Percentiles rank a stretch among this genome's conserved stretches.
Evolutionary conservation across 192 early-diverging fungal genomes (phyloP).

Genomic region (Ambispora gerdemannii): DNA sequence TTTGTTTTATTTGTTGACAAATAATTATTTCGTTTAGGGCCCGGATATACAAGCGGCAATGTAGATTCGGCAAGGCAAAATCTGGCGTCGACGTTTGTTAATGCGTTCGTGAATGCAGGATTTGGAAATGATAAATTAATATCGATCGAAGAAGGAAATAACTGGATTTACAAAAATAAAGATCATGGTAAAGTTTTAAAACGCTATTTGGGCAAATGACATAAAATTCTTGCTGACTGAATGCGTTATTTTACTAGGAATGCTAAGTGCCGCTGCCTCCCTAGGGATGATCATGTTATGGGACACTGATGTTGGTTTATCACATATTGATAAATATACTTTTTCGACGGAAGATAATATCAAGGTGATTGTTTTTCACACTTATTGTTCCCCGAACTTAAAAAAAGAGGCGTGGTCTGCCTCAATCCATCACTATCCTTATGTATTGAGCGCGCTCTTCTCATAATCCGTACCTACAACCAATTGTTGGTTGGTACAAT

Average conservation of each 20-base stretch:
- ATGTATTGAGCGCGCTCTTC: neutral
- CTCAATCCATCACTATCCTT: no score
- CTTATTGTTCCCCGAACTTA: neutral
- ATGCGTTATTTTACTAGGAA: conserved; percentile 46
- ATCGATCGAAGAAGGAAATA: conserved; percentile 68
- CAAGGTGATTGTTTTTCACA: conserved; percentile 46
- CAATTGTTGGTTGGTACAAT: neutral
- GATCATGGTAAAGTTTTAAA: conserved; percentile 65
- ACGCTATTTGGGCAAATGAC: neutral
- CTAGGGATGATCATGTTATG: conserved; percentile 90
- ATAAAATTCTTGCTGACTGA: neutral
- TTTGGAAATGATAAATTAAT: conserved; percentile 95
- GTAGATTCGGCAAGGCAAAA: conserved; percentile 96
- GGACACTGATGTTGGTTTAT: conserved; percentile 89
- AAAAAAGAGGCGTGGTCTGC: neutral
- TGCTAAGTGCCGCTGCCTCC: conserved; percentile 94
- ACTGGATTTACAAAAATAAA: conserved; percentile 99
- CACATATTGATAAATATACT: conserved; percentile 92
- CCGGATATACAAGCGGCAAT: conserved; percentile 54
- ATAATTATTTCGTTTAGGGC: conserved; percentile 52
- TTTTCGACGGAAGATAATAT: conserved; percentile 86
- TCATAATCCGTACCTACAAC: neutral
- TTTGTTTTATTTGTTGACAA: no score
- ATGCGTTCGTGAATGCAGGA: conserved; percentile 97
- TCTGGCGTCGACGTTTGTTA: conserved; percentile 96